Evolutionary conservation across 257 asterid genomes (phyloP).

Genomic region (Thymus quinquecostatus): DNA sequence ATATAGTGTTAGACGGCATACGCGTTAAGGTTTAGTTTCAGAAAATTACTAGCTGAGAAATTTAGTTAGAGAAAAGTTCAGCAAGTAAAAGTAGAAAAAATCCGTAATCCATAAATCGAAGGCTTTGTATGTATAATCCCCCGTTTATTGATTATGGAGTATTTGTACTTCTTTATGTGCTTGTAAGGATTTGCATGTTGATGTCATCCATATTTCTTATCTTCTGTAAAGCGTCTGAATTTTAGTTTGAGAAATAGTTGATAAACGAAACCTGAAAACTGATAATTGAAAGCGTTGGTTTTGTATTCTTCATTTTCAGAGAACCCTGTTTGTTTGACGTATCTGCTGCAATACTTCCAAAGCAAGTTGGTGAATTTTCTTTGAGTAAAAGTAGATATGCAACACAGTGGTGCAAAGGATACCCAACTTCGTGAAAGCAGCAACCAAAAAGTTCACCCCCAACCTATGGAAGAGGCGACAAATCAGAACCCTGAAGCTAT

Average conservation of each 20-base stretch:
- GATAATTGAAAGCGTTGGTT: background rate
- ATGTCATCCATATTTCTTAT: background rate
- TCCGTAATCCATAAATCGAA: too few species aligned
- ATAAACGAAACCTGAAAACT: background rate
- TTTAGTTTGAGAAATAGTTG: background rate
- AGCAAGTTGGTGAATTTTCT: conserved; percentile 38
- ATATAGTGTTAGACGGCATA: too few species aligned
- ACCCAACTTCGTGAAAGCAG: conserved; percentile 93
- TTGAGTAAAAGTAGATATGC: conserved; percentile 81
- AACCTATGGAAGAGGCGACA: conserved; percentile 93
- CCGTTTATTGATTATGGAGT: background rate
- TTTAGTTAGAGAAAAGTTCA: background rate
- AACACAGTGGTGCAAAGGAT: conserved; percentile 85
- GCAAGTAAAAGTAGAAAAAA: too few species aligned
- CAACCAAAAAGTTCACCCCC: conserved; percentile 98
- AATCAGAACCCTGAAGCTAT: conserved; percentile 92
- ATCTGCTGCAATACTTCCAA: conserved; percentile 34
- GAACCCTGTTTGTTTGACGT: conserved; percentile 37
- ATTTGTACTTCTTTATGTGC: too few species aligned
- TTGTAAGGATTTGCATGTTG: background rate
- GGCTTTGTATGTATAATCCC: background rate
- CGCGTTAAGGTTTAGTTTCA: too few species aligned
- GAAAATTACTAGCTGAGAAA: too few species aligned
- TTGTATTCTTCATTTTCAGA: conserved; percentile 7
- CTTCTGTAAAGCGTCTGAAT: background rate